phyloP scores from a whole-genome alignment of 768 basidiomycete genomes.

The Boletus barrowsii region DNA sequence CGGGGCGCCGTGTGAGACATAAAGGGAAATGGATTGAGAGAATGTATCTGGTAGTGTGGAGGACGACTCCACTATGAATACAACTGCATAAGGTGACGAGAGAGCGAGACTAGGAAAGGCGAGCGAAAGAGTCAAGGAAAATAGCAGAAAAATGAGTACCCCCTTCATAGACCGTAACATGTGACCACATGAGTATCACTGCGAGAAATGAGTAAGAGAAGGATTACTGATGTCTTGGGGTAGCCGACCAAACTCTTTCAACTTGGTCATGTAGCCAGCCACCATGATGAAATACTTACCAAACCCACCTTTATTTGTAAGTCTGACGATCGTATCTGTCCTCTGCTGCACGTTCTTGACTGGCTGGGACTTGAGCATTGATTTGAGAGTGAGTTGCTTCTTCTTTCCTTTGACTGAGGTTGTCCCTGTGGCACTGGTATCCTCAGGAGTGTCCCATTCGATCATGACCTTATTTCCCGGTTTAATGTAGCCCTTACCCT shows the following conservation, averaged over 20 bases:
- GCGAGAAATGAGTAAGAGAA: neutral
- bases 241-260: conserved; percentile 71
- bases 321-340: conserved; percentile 60
- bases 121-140: too few relatives aligned
- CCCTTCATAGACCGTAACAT: too few relatives aligned
- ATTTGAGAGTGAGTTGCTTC: conserved; percentile 63
- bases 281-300: conserved; percentile 40
- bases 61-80: too few relatives aligned
- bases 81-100: too few relatives aligned
- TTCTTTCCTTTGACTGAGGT: conserved; percentile 37
- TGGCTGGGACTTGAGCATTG: conserved; percentile 62
- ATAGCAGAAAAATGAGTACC: too few relatives aligned
- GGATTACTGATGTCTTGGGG: conserved; percentile 59
- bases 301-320: conserved; percentile 61
- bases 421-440: conserved; percentile 23
- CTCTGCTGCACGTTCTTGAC: conserved; percentile 48
- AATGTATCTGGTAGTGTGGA: too few relatives aligned
- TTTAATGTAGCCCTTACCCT: conserved; percentile 68
- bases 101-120: too few relatives aligned
- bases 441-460: conserved; percentile 50
- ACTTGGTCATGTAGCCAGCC: neutral
- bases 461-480: conserved; percentile 55
- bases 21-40: too few relatives aligned
- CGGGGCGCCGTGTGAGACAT: too few relatives aligned
- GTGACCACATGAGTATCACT: conserved; percentile 5